Evolutionary conservation across 805 yeast species (phyloP).

Genomic region (Naumovozyma castellii): DNA sequence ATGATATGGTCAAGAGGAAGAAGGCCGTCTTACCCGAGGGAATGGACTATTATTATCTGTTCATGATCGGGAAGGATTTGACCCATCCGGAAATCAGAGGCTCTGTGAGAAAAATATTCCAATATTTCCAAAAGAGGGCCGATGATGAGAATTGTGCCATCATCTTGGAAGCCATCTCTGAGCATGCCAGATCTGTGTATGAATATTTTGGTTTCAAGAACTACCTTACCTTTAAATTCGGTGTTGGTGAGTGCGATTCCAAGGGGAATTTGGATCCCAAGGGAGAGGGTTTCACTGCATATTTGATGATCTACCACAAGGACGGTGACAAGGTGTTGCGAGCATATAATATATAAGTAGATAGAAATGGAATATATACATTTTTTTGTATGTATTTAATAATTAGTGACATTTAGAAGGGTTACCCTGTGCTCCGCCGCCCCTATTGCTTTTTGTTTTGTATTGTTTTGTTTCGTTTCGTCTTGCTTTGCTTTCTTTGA

Average conservation of each 20-base stretch:
- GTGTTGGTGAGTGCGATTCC: constrained; percentile 26
- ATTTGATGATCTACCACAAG: constrained; percentile 28
- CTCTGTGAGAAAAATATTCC: constrained; percentile 27
- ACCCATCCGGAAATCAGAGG: constrained; percentile 22
- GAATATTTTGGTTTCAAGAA: constrained; percentile 30
- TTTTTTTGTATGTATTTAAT: neutral
- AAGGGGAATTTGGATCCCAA: constrained; percentile 21
- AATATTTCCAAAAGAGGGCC: constrained; percentile 23
- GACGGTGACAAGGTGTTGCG: constrained; percentile 12
- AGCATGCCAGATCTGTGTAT: constrained; percentile 27
- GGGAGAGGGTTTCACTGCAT: constrained; percentile 26
- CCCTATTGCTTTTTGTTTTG: no score
- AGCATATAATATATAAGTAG: no score
- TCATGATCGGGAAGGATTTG: constrained; percentile 28
- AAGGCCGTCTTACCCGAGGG: constrained; percentile 20
- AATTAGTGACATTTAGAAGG: neutral
- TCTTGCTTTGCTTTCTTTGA: no score
- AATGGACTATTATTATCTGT: constrained; percentile 26
- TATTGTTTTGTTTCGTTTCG: no score
- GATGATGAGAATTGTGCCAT: constrained; percentile 25
- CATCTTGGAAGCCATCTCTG: constrained; percentile 29
- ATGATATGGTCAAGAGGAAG: constrained; percentile 14
- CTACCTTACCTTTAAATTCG: constrained; percentile 22
- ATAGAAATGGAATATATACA: neutral
- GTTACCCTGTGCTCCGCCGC: no score